Base-by-base conservation (phyloP, 1,284 basidiomycete genomes). In the Microbotryum lychnidis-dioicae region DNA sequence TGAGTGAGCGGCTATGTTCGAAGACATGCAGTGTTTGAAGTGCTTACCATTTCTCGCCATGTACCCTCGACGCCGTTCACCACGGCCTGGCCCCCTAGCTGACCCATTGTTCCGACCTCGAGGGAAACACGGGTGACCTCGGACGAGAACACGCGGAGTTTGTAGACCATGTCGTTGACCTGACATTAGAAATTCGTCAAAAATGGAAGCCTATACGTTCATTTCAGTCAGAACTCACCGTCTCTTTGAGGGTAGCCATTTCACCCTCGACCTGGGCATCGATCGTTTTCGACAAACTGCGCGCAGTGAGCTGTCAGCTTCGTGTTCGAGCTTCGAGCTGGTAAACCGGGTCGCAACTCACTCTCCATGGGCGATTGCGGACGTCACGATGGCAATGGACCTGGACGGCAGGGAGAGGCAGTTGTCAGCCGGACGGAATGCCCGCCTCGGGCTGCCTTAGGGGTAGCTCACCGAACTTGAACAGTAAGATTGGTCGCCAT, bases 401-500 rank as follows among this genome's bases (percentile, higher is more conserved):
- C 60, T 56, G 57, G 2, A 33, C 21, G 9, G 7, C 16, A 10
- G 48, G 4, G 31, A 16, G 23, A 50, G 16, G n/a, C 23, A 16
- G 49, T 4, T 21, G 42, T 55, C 12, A 42, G 51, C n/a, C 12
- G 6, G 16, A 20, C 21, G 1, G 12, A 20, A n/a, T 8, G 31
- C 12, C 8, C 7, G 31, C 31, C 9, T 31, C 31, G 31, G 8
- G 31, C 31, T 9, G 31, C 8, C 31, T 31, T 10, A 31, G 31
- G 37, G 37, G 37, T 70, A 16, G 46, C 58, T 29, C n/a, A 89
- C 65, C 92, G 85, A 70, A 97, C 91, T 83, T 97, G 92, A 71
- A 92, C 89, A 42, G 92, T 96, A 70, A 97, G 79, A 67, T 87
- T 89, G 33, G 87, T 84, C 77, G 91, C 94, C 91, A 93, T 93